phyloP scores from a whole-genome alignment of 495 filamentous ascomycete genomes.

The Delitschia confertaspora region DNA sequence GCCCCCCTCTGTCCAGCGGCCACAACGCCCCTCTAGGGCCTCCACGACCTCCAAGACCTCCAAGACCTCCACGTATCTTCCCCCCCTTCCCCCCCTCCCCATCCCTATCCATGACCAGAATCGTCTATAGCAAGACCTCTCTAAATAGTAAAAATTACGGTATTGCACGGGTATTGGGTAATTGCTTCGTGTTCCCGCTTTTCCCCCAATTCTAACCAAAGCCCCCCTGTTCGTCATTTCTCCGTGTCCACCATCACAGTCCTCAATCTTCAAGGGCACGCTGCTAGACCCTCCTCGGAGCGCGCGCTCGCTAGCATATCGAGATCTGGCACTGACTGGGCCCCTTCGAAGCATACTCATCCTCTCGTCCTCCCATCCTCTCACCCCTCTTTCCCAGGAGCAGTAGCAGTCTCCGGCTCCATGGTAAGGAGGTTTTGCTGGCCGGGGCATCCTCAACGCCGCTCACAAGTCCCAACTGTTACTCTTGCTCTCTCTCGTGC shows the following conservation, averaged over 20 bases:
- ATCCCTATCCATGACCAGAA: no score
- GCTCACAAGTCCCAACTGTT: conserved; percentile 6
- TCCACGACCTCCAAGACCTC: no score
- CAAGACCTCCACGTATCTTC: not conserved
- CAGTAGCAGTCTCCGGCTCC: conserved; percentile 24
- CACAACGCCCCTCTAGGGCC: no score
- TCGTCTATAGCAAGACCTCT: no score
- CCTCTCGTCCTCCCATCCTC: not conserved
- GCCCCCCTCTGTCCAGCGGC: not conserved
- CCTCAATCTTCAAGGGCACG: not conserved
- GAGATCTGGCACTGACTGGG: conserved; percentile 10
- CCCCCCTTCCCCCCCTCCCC: not conserved
- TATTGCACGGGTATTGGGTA: no score
- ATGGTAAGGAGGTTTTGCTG: conserved; percentile 22
- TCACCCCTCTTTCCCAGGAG: not conserved
- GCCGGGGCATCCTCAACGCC: conserved; percentile 14
- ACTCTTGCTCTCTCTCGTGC: conserved; percentile 10
- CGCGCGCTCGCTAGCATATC: conserved; percentile 15
- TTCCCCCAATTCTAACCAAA: no score
- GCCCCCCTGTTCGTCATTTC: conserved; percentile 1
- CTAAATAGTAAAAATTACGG: no score
- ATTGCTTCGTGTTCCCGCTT: no score
- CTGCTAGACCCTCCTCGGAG: not conserved
- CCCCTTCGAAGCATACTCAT: conserved; percentile 8
- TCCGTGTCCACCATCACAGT: not conserved